phyloP scores from a whole-genome alignment of 805 yeast genomes.

The Kazachstania martiniae region DNA sequence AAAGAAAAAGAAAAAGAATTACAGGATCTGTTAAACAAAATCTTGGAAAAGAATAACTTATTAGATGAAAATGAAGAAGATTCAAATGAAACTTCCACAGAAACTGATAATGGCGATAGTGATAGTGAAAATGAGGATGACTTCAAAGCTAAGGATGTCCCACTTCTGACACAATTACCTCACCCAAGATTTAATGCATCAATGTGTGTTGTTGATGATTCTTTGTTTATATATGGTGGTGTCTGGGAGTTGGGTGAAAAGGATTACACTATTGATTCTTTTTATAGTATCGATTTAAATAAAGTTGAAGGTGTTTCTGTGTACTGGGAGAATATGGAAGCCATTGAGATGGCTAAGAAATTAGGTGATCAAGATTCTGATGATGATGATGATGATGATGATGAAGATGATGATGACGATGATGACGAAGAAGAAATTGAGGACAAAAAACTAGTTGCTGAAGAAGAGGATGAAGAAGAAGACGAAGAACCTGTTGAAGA shows the following conservation, averaged over 20 bases:
- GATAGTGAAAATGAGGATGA: slow-evolving; percentile 31
- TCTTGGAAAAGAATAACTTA: slow-evolving; percentile 62
- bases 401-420: slow-evolving; percentile 55
- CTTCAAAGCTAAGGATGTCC: slow-evolving; percentile 34
- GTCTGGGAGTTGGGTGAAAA: slow-evolving; percentile 81
- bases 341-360: slow-evolving; percentile 38
- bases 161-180: slow-evolving; percentile 54
- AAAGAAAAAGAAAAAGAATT: slow-evolving; percentile 63
- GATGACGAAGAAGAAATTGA: slow-evolving; percentile 40
- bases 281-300: slow-evolving; percentile 77
- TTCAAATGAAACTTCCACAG: slow-evolving; percentile 18
- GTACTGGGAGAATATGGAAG: slow-evolving; percentile 75
- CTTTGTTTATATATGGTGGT: slow-evolving; percentile 79
- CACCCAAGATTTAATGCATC: slow-evolving; percentile 85
- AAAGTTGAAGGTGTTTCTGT: slow-evolving; percentile 81
- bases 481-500: slow-evolving; percentile 50
- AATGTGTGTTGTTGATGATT: slow-evolving; percentile 76
- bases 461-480: slow-evolving; percentile 60
- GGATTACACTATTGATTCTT: slow-evolving; percentile 74
- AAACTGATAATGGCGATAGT: slow-evolving; percentile 27
- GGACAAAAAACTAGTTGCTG: slow-evolving; percentile 33
- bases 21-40: slow-evolving; percentile 67
- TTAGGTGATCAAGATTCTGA: slow-evolving; percentile 50
- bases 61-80: slow-evolving; percentile 41
- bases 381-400: slow-evolving; percentile 54